Conservation (phyloP, 2,329 filamentous ascomycete genomes). For the Sporothrix sp. region DNA sequence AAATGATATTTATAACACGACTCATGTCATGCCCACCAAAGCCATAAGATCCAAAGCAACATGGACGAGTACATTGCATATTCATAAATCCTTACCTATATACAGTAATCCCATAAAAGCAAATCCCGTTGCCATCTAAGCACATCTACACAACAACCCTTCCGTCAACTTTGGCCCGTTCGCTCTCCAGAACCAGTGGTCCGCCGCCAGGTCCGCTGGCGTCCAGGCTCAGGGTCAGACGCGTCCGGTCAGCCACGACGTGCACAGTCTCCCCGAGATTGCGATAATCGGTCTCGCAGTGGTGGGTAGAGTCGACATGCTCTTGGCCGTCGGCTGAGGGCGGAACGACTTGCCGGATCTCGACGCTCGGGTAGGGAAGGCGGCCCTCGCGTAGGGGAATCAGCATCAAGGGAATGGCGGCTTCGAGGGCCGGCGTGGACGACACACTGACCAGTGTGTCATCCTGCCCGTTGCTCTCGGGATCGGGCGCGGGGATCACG, state of each 20-base stretch:
- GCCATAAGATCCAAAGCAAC: too few species aligned
- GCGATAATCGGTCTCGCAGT: constrained; percentile 71
- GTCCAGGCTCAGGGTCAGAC: constrained; percentile 65
- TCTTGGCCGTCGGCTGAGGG: neutral
- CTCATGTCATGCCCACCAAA: too few species aligned
- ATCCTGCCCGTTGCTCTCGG: too few species aligned
- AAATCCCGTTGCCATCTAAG: neutral
- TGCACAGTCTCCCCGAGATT: constrained; percentile 69
- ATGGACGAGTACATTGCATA: too few species aligned
- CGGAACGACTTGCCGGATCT: constrained; percentile 55
- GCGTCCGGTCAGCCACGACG: constrained; percentile 60
- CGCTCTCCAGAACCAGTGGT: constrained; percentile 56
- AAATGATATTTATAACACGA: too few species aligned
- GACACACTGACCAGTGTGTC: constrained; percentile 21
- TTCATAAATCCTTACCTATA: neutral
- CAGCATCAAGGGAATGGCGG: constrained; percentile 59
- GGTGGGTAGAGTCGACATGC: constrained; percentile 7
- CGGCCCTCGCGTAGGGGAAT: constrained; percentile 72
- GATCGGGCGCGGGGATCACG: constrained; percentile 39
- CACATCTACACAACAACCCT: constrained; percentile 27
- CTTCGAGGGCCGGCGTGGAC: constrained; percentile 39
- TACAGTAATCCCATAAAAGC: neutral
- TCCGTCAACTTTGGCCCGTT: constrained; percentile 30
- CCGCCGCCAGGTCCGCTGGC: constrained; percentile 55
- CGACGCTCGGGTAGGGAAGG: constrained; percentile 67